phyloP scores from a whole-genome alignment of 192 early-diverging fungal species.

The Backusella tarrabulga region DNA sequence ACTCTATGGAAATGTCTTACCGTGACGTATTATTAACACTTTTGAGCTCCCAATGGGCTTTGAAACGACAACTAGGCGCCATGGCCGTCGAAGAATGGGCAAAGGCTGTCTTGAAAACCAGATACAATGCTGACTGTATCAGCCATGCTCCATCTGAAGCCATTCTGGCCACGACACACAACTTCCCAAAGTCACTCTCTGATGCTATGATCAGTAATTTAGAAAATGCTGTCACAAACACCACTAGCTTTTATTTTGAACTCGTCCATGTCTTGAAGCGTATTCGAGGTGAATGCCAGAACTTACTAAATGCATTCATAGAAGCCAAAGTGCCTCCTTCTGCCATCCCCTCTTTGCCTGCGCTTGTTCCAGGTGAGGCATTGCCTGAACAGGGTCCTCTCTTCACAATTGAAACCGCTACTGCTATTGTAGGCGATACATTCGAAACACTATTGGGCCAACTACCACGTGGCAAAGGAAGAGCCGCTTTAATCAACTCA shows the following conservation, averaged over 20 bases:
- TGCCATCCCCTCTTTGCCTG: conserved; percentile 55
- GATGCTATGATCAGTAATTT: conserved; percentile 49
- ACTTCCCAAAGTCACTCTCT: conserved; percentile 59
- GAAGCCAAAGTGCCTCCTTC: conserved; percentile 43
- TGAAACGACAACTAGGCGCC: conserved; percentile 74
- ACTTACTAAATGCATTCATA: conserved; percentile 56
- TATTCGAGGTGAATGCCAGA: conserved; percentile 66
- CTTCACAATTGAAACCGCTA: conserved; percentile 61
- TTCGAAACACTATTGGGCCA: conserved; percentile 47
- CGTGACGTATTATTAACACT: conserved; percentile 57
- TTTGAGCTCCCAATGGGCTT: conserved; percentile 69
- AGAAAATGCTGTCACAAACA: conserved; percentile 44
- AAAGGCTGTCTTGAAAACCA: conserved; percentile 40
- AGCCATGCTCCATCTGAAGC: conserved; percentile 30
- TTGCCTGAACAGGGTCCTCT: conserved; percentile 22
- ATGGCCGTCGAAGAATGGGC: conserved; percentile 84
- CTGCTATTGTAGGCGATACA: conserved; percentile 38
- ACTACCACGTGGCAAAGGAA: conserved; percentile 35
- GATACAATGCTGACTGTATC: conserved; percentile 32
- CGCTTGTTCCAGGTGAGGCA: conserved; percentile 39
- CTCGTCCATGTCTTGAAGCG: conserved; percentile 56
- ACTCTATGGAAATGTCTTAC: conserved; percentile 46
- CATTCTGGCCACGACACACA: conserved; percentile 30
- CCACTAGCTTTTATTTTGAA: conserved; percentile 61
- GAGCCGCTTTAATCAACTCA: conserved; percentile 28